These are phyloP conservation scores for Aureobasidium sp. DNA, from an alignment of 2,329 filamentous ascomycete genomes.

Conservation along the genomic window DNA sequence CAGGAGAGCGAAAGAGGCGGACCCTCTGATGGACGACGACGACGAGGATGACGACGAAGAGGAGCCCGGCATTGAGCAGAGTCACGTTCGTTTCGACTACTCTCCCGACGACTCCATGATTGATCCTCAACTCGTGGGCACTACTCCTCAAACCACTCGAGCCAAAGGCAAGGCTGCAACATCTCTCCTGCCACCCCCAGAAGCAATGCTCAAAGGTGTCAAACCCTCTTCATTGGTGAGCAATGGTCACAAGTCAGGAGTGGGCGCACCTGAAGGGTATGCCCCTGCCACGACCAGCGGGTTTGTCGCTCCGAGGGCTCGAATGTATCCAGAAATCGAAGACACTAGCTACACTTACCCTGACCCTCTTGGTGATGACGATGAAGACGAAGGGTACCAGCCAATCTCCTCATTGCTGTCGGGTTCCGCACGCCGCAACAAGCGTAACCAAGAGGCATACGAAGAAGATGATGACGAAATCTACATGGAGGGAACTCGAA, in stretches of 20 bases:
- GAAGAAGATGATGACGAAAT: conserved; percentile 29
- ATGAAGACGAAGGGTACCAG: conserved; percentile 23
- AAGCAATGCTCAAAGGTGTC: conserved; percentile 25
- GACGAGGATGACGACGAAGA: conserved; percentile 40
- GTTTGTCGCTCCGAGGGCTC: conserved; percentile 22
- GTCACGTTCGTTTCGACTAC: conserved; percentile 35
- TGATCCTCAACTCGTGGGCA: conserved; percentile 27
- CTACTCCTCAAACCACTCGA: not conserved
- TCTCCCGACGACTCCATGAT: conserved; percentile 29
- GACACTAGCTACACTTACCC: conserved; percentile 23
- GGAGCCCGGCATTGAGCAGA: conserved; percentile 30
- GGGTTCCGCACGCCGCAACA: conserved; percentile 18
- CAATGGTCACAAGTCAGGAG: conserved; percentile 8
- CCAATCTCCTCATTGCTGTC: conserved; percentile 14
- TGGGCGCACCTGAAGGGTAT: conserved; percentile 25
- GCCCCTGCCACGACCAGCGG: conserved; percentile 25
- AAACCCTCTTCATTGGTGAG: conserved; percentile 14
- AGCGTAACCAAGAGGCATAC: conserved; percentile 23
- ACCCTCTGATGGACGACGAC: conserved; percentile 40
- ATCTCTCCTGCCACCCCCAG: conserved; percentile 22
- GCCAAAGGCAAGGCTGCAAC: not conserved
- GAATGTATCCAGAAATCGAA: conserved; percentile 27
- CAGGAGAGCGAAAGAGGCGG: conserved; percentile 42
- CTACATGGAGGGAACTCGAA: conserved; percentile 28
- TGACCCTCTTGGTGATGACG: conserved; percentile 24